Evolutionary conservation across 257 asterid species (phyloP).

Genomic region (Petrea volubilis): DNA sequence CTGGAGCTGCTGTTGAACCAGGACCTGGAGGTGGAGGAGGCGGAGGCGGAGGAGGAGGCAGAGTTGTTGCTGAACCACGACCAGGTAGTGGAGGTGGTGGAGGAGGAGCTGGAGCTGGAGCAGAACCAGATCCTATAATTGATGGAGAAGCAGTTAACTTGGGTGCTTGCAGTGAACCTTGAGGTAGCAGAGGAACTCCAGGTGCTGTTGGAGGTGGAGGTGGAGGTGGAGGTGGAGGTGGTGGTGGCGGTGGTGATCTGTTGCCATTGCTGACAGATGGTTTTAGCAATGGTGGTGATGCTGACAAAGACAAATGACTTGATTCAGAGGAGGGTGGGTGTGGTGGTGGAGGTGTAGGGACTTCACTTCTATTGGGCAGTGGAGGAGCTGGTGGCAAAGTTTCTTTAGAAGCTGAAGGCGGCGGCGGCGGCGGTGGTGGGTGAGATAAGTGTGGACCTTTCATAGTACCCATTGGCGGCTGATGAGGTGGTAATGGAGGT

Average conservation of each 20-base stretch:
- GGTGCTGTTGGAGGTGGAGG: conserved; percentile 36
- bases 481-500: conserved; percentile 32
- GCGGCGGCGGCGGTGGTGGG: conserved; percentile 23
- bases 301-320: conserved; percentile 26
- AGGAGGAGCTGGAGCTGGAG: conserved; percentile 4
- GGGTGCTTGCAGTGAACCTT: conserved; percentile 31
- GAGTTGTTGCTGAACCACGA: conserved; percentile 24
- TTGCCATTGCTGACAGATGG: conserved; percentile 22
- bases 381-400: conserved; percentile 35
- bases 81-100: conserved; percentile 32
- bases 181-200: conserved; percentile 24
- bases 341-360: conserved; percentile 35
- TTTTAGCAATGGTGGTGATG: conserved; percentile 29
- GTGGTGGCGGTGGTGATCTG: conserved; percentile 37
- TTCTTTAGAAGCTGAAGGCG: conserved; percentile 32
- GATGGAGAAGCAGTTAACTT: conserved; percentile 29
- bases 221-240: conserved; percentile 45
- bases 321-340: conserved; percentile 32
- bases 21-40: conserved; percentile 1
- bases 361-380: conserved; percentile 8
- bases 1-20: not conserved
- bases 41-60: too few species aligned
- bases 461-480: conserved; percentile 20
- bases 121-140: conserved; percentile 14
- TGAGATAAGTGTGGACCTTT: not conserved